These are phyloP conservation scores for Domatiomyces globalis DNA, from an alignment of 2,329 filamentous ascomycete species.

Conservation along the genomic window DNA sequence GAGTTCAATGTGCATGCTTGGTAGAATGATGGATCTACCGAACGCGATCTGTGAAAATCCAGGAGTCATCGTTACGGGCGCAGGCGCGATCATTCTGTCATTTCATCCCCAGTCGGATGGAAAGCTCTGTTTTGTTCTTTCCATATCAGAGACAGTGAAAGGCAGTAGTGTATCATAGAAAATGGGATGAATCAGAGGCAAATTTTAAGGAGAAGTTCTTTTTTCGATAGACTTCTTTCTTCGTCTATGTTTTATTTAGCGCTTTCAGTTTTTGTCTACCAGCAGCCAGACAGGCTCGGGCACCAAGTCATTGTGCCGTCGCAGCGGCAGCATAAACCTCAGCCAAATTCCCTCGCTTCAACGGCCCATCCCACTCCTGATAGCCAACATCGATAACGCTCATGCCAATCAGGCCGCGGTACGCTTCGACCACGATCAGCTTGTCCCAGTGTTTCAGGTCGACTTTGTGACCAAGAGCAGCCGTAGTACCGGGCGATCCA, in stretches of 20 bases:
- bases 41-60: neutral
- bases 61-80: neutral
- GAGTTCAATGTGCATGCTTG: neutral
- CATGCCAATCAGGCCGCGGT: constrained; percentile 50
- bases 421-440: constrained; percentile 48
- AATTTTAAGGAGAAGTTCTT: too few species aligned
- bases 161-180: too few species aligned
- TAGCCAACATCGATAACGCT: constrained; percentile 47
- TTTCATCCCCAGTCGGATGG: neutral
- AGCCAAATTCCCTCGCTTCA: constrained; percentile 50
- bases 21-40: neutral
- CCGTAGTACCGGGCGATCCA: neutral
- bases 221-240: too few species aligned
- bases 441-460: constrained; percentile 48
- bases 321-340: constrained; percentile 36
- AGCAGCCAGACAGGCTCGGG: too few species aligned
- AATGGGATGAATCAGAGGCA: too few species aligned
- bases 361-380: constrained; percentile 46
- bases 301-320: neutral
- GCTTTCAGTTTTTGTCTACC: neutral
- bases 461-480: constrained; percentile 27
- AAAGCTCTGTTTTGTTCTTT: neutral
- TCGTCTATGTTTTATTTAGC: too few species aligned
- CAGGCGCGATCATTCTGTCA: too few species aligned
- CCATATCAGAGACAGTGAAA: neutral